Evolutionary conservation across 1,284 basidiomycete genomes (phyloP), one percentile per base, ranked within the genome.

Genomic region (Boletus smithii): DNA sequence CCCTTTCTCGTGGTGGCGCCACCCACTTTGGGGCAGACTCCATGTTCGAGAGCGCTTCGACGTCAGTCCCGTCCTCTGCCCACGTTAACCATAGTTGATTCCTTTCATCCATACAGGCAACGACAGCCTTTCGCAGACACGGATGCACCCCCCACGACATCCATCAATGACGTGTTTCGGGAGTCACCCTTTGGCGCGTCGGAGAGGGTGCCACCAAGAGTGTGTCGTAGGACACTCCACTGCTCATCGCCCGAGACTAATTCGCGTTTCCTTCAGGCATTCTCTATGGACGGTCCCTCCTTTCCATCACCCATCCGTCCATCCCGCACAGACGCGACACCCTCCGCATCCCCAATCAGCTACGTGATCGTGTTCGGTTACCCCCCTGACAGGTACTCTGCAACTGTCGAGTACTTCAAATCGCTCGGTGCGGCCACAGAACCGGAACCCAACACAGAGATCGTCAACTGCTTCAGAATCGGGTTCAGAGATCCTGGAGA

Each of bases 281-380:
- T 62, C 31, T 63, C 62, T 23, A 43, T 60, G 11, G 60, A 63
- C 1, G 35, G 48, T 17, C 42, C 60, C 14, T 45, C 57, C 20
- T 48, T 63, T 22, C 9, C 54, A 9, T 35, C 54, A 46, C 66
- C 65, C 54, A 43, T 59, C 58, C 39, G 61, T 63, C 60, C 51
- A 23, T 68, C 73, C 14, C 51, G 67, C 57, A 41, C 56, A 54
- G 54, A 66, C 50, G 54, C 65, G 62, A 4, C 52, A 58, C 32
- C 60, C 48, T 37, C 67, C 56, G 49, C 49, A 57, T 10, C 56
- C 63, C 23, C 68, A 67, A 49, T 75, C 69, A 24, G 56, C 31
- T 84, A 82, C 52, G 72, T 89, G 26, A 71, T 88, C 53, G 81
- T 89, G 43, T 89, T 87, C 55, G 86, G 86, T 13, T 89, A 87